phyloP scores from a whole-genome alignment of 352 stramenopile species.

The Thraustotheca clavata region DNA sequence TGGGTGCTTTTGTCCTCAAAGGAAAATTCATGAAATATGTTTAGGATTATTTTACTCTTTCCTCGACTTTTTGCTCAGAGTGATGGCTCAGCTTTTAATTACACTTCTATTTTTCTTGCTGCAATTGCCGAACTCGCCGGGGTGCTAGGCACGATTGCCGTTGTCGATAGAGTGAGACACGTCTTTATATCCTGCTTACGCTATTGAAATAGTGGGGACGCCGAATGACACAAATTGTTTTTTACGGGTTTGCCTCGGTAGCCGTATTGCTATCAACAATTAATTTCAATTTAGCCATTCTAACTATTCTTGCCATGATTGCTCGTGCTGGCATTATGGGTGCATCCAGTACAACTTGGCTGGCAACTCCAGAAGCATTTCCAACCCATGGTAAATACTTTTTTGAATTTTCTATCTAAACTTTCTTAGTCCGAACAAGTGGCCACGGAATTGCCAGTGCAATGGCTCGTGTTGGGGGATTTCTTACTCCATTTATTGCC shows the following conservation, averaged over 20 bases:
- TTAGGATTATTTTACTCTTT: slow-evolving; percentile 18
- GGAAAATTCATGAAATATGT: neutral
- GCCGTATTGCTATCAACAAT: slow-evolving; percentile 4
- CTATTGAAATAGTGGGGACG: neutral
- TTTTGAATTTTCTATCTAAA: neutral
- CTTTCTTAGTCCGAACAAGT: slow-evolving; percentile 1
- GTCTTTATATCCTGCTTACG: neutral
- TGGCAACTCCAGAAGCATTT: slow-evolving; percentile 18
- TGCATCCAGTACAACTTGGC: slow-evolving; percentile 18
- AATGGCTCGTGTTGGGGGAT: slow-evolving; percentile 16
- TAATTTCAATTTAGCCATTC: neutral
- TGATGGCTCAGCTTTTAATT: slow-evolving; percentile 3
- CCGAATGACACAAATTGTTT: neutral
- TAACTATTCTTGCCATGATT: slow-evolving; percentile 17
- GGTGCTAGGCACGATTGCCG: slow-evolving; percentile 13
- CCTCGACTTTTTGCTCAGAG: slow-evolving; percentile 6
- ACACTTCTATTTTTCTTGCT: slow-evolving; percentile 16
- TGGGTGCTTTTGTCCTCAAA: neutral
- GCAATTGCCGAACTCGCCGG: slow-evolving; percentile 12
- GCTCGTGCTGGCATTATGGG: slow-evolving; percentile 16
- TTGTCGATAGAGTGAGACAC: slow-evolving; percentile 6
- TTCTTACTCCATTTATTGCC: slow-evolving; percentile 15
- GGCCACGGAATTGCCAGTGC: slow-evolving; percentile 14
- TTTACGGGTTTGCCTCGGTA: neutral
- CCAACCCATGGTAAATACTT: slow-evolving; percentile 11